Percentiles rank a stretch among this genome's conserved stretches.
Conservation (phyloP, 2,329 filamentous ascomycete species). For the Aspergillus thermomutatus region DNA sequence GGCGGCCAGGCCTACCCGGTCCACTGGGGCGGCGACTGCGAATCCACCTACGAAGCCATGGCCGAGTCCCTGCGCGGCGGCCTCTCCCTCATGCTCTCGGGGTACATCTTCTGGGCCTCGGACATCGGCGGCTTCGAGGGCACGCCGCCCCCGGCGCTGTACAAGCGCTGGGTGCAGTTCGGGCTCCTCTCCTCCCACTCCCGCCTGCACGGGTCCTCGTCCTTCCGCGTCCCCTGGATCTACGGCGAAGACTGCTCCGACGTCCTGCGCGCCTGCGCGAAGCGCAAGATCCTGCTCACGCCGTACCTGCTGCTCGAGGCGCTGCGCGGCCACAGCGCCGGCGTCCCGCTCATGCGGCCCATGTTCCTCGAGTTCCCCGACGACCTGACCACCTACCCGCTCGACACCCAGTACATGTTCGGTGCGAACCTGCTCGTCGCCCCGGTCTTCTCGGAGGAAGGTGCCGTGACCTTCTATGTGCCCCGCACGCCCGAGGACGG, state of each 20-base stretch:
- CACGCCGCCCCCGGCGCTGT: slow-evolving; percentile 63
- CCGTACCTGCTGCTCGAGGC: slow-evolving; percentile 57
- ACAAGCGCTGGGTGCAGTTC: slow-evolving; percentile 77
- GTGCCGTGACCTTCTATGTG: slow-evolving; percentile 64
- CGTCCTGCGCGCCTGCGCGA: slow-evolving; percentile 54
- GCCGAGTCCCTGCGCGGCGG: slow-evolving; percentile 68
- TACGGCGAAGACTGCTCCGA: slow-evolving; percentile 62
- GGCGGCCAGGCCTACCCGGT: slow-evolving; percentile 68
- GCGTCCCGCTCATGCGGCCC: slow-evolving; percentile 62
- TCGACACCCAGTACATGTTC: slow-evolving; percentile 73
- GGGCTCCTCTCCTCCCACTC: slow-evolving; percentile 68
- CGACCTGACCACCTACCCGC: slow-evolving; percentile 64
- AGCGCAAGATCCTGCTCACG: slow-evolving; percentile 55
- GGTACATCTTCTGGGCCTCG: slow-evolving; percentile 66
- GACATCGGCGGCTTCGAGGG: slow-evolving; percentile 73
- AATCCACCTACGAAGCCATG: slow-evolving; percentile 70
- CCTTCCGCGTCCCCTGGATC: slow-evolving; percentile 72
- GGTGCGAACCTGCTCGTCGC: slow-evolving; percentile 62
- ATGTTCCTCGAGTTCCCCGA: slow-evolving; percentile 68
- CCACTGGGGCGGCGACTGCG: slow-evolving; percentile 72
- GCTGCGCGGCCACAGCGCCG: slow-evolving; percentile 48
- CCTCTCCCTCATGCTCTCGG: slow-evolving; percentile 60
- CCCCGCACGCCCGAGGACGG: slow-evolving; percentile 48
- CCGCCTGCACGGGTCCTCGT: slow-evolving; percentile 65
- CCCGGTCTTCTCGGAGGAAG: slow-evolving; percentile 61